Base-by-base conservation (phyloP, 371 early-diverging fungal species). In the Mortierella sp. region DNA sequence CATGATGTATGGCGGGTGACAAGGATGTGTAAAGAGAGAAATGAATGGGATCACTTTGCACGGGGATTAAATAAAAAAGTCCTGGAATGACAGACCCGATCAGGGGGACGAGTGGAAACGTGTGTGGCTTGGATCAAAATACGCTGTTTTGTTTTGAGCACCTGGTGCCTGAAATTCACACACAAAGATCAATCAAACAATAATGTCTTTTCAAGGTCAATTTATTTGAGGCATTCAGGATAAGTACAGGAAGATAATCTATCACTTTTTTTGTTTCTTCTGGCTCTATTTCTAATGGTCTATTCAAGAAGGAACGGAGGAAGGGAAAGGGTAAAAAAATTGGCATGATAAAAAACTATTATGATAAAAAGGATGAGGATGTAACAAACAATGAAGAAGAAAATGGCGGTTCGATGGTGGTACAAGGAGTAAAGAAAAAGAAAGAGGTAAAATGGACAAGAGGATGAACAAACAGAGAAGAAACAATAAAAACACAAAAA, bases 361-460 rank as follows among this genome's bases (percentile, higher is more conserved):
- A 55, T 34, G 14, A 55, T 55, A 31, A 55, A n/a, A 45, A 11
- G 55, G 55, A 55, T 55, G 55, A 10, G 29, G 55, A 47, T 2
- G 37, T 10, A 26, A 37, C 47, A 22, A 26, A 26, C 65, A 41
- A 43, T 11, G 45, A 29, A 66, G 37, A 11, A 19, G 34, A 63
- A 63, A 24, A 11, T 50, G 53, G 40, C 31, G 63, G 47, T 9
- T 52, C 22, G 50, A 71, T 77, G 78, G 29, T 77, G 78, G 50
- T 77, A 77, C 78, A 77, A 50, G 77, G 68, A 65, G 31, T 26
- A 66, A 43, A 66, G 50, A 70, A 43, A 66, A 19, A 63, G 43
- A 72, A 53, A 64, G 24, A 47, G 65, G 53, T 40, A 52, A 45
- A n/a, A n/a, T n/a, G n/a, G n/a, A n/a, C n/a, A n/a, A n/a, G n/a